A percentile compares a stretch with the other conserved stretches of the same genome.
Evolutionary conservation across 805 yeast species (phyloP).

Genomic region (Metschnikowia aberdeeniae): DNA sequence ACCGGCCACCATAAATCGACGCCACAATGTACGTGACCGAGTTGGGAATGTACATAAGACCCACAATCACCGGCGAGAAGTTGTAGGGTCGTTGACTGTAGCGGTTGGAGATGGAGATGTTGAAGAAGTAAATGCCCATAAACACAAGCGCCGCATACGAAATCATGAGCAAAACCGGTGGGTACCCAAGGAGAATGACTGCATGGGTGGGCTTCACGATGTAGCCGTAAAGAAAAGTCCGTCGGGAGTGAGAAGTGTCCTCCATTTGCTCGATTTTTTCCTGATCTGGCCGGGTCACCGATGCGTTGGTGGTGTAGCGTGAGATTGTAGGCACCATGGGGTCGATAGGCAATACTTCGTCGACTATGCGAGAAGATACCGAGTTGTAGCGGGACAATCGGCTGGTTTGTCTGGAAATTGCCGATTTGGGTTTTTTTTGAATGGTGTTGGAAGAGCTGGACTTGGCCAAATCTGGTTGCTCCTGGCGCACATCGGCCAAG

Average conservation of each 20-base stretch:
- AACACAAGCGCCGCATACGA: conserved; percentile 68
- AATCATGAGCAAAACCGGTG: conserved; percentile 69
- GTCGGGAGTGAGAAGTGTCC: background rate
- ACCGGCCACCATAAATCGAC: conserved; percentile 74
- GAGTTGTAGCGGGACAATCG: background rate
- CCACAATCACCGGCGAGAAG: conserved; percentile 61
- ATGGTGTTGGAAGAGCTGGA: too few species aligned
- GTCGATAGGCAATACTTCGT: conserved; percentile 36
- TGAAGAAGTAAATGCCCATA: conserved; percentile 65
- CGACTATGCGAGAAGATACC: conserved; percentile 12
- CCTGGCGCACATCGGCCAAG: background rate
- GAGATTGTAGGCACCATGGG: conserved; percentile 37
- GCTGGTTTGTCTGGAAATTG: background rate
- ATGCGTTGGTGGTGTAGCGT: conserved; percentile 31
- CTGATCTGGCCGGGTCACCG: conserved; percentile 7
- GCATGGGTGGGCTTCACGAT: conserved; percentile 59
- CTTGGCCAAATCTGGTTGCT: background rate
- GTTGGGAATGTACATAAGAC: conserved; percentile 78
- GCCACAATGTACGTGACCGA: conserved; percentile 74
- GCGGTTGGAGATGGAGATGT: conserved; percentile 63
- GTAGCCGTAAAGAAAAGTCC: conserved; percentile 40
- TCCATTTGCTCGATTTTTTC: too few species aligned
- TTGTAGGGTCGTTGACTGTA: conserved; percentile 66
- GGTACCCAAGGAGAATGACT: conserved; percentile 56
- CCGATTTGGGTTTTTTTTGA: too few species aligned